Base-by-base conservation (phyloP, 352 stramenopile species). In the Phytophthora rubi region DNA sequence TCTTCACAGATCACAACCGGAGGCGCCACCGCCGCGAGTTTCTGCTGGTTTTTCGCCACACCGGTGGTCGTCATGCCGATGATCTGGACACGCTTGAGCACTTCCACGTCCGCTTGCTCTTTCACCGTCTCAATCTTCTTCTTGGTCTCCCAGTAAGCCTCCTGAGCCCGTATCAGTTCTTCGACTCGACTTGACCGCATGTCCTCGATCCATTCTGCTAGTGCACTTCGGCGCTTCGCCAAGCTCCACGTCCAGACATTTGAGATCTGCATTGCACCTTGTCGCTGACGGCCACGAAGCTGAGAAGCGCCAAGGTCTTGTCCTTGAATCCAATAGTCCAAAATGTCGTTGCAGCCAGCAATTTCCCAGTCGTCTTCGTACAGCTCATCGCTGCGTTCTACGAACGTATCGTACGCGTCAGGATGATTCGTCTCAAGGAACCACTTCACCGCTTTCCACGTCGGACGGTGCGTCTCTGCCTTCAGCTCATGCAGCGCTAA, bases 1-100 rank as follows among this genome's bases (percentile, higher is more conserved):
- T 97, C 91, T 72, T 97, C 90, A 35, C 91, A 88, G 58, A 97
- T 83, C 1, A 97, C 79, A n/a, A 97, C 80, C 2, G 80, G 79
- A 13, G 88, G 75, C 7, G 69, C 71, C 56, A 93, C 78, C 9
- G 70, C 73, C 28, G 73, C 76, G 8, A 97, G 72, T 26, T 94
- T 78, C 28, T 90, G 70, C 33, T 82, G 79, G 53, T 91, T 82
- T 71, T 87, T 88, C 10, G 89, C 90, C n/a, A 85, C 86, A 18
- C 87, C 88, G 15, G 88, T 89, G 26, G 89, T 97, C 7, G 89
- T 97, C 66, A 91, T 89, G 18, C 90, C 90, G 51, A 97, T 91
- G 23, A 97, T 81, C 21, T 85, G 73, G 32, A 79, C 70, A 12
- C 53, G 28, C 6, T 58, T 62, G 1, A 89, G 53, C 4, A 82